Evolutionary conservation across 768 basidiomycete species (phyloP), one percentile per base, ranked within the genome.

Genomic region (Calvatia gigantea): DNA sequence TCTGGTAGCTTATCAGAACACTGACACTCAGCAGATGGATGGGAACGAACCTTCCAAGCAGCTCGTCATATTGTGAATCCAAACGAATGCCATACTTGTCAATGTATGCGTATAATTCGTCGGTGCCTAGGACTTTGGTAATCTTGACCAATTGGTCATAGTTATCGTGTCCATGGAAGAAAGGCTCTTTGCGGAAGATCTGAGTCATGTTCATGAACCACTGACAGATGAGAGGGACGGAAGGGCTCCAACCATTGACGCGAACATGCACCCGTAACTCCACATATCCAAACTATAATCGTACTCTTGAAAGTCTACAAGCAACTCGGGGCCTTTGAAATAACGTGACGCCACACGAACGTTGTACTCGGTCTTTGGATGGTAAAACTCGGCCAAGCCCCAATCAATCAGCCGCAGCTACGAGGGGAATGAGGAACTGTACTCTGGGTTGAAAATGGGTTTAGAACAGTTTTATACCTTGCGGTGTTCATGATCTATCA

Each of bases 141-240:
- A 98, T 98, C 75, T 97, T 98, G 67, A 96, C 95, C 56, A 98
- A 76, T 68, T 98, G 96, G 73, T 98, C 96, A 65, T 96, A 96
- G 72, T 98, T 98, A 72, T 98, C 95, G 67, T 97, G 95, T 14
- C 96, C 96, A 65, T 98, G 96, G 83, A 98, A 98, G 77, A 98
- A 97, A 21, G 96, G 96, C 69, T 98, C 96, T 70, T 98, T 98
- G 63, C 96, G 86, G 83, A 98, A 98, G 65, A 98, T 98, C 95
- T 98, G 51, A 23, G 50, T 50, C 37, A 52, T 23, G 42, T 51
- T 54, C 48, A 46, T 58, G 57, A 39, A 41, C 59, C 17, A 42
- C 46, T 28, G 29, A 48, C 60, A 35, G 50, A 23, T 51, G 39
- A 43, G 54, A 56, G 42, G 57, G 42, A 43, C 58, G 23, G 7